phyloP scores from a whole-genome alignment of 2,329 filamentous ascomycete genomes.

The Endothia cerciana region DNA sequence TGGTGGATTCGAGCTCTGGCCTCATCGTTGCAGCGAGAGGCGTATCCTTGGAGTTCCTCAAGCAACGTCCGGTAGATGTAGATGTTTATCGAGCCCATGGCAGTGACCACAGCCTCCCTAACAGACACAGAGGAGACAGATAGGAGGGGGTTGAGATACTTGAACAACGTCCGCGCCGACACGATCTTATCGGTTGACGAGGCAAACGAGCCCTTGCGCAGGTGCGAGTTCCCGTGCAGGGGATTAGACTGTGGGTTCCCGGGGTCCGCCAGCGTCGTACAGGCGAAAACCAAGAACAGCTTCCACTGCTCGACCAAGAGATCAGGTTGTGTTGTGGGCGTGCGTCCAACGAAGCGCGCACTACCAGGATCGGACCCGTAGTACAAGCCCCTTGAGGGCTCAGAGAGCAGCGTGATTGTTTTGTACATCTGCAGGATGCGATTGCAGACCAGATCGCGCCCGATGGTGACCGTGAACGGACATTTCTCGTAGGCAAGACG shows the following conservation, averaged over 20 bases:
- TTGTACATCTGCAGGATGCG: conserved; percentile 92
- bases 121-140: conserved; percentile 80
- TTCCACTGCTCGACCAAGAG: conserved; percentile 98
- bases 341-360: conserved; percentile 54
- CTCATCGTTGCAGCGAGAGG: conserved; percentile 85
- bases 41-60: conserved; percentile 86
- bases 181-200: conserved; percentile 76
- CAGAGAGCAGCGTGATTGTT: conserved; percentile 77
- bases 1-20: conserved; percentile 86
- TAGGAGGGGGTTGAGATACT: conserved; percentile 85
- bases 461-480: conserved; percentile 86
- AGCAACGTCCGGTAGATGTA: conserved; percentile 90
- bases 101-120: conserved; percentile 85
- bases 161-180: conserved; percentile 87
- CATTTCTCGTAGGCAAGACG: conserved; percentile 89
- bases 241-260: conserved; percentile 65
- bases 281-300: conserved; percentile 94
- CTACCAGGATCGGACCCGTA: conserved; percentile 65
- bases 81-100: conserved; percentile 91
- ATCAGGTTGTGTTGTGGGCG: conserved; percentile 76
- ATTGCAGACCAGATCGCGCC: conserved; percentile 89
- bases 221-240: conserved; percentile 69
- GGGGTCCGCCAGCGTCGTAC: conserved; percentile 87
- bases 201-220: conserved; percentile 76
- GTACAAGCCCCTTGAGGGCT: conserved; percentile 68